Evolutionary conservation across 2,329 filamentous ascomycete genomes (phyloP).

Genomic region (Trichophyton rubrum): DNA sequence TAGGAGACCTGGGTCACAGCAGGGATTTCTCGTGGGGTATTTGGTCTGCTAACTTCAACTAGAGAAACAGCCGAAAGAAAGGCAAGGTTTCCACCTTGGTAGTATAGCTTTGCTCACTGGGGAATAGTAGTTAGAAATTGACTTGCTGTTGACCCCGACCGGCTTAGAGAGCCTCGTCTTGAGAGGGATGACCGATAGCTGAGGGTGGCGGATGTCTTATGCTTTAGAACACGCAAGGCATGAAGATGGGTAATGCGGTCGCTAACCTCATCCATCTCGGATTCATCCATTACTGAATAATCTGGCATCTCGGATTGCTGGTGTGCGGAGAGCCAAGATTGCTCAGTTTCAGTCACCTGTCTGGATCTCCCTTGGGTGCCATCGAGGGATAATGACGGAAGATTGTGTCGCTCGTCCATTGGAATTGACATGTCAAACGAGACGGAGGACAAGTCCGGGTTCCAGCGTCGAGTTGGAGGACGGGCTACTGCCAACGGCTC

Average conservation of each 20-base stretch:
- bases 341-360: not conserved
- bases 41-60: slow-evolving; percentile 22
- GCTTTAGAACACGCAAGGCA: slow-evolving; percentile 15
- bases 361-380: not conserved
- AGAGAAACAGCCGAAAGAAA: slow-evolving; percentile 34
- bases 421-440: slow-evolving; percentile 28
- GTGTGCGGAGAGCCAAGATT: not conserved
- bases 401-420: not conserved
- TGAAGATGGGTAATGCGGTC: slow-evolving; percentile 29
- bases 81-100: slow-evolving; percentile 51
- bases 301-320: not conserved
- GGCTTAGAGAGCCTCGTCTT: slow-evolving; percentile 23
- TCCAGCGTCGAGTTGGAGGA: slow-evolving; percentile 25
- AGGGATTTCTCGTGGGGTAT: slow-evolving; percentile 35
- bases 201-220: slow-evolving; percentile 21
- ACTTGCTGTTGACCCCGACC: slow-evolving; percentile 35
- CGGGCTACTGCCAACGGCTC: slow-evolving; percentile 24
- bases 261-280: slow-evolving; percentile 23
- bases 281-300: slow-evolving; percentile 17
- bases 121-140: slow-evolving; percentile 34
- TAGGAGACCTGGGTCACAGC: slow-evolving; percentile 17
- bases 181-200: slow-evolving; percentile 35
- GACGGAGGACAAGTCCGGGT: slow-evolving; percentile 34
- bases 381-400: not conserved
- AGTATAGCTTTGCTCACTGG: slow-evolving; percentile 51